A percentile compares a stretch with the other conserved stretches of the same genome.
phyloP scores from a whole-genome alignment of 306 rosid species.

The Pachyrhizus erosus region DNA sequence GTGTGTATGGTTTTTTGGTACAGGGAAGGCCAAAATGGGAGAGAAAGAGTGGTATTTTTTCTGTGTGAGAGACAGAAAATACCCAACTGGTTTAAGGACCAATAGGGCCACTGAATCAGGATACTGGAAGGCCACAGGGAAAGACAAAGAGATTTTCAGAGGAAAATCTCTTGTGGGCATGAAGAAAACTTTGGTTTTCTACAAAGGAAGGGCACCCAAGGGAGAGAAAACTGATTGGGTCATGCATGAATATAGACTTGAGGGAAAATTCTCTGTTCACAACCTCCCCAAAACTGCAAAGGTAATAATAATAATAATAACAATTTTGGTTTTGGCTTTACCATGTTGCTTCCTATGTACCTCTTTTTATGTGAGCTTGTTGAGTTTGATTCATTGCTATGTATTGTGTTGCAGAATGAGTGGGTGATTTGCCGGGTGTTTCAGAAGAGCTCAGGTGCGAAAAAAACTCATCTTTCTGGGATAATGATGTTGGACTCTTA shows the following conservation, averaged over 20 bases:
- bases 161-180: slow-evolving; percentile 84
- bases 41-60: slow-evolving; percentile 59
- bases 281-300: slow-evolving; percentile 90
- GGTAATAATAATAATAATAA: slow-evolving; percentile 42
- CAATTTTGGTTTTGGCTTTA: not conserved
- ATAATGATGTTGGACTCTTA: slow-evolving; percentile 45
- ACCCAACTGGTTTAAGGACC: slow-evolving; percentile 94
- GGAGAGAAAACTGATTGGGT: slow-evolving; percentile 92
- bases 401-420: slow-evolving; percentile 64
- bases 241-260: slow-evolving; percentile 90
- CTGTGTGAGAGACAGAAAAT: slow-evolving; percentile 62
- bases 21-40: slow-evolving; percentile 58
- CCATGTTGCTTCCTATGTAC: no score
- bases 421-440: slow-evolving; percentile 93
- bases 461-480: slow-evolving; percentile 63
- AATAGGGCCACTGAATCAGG: slow-evolving; percentile 93
- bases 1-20: not conserved
- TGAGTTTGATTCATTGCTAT: not conserved
- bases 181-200: slow-evolving; percentile 95
- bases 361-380: not conserved
- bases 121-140: slow-evolving; percentile 97
- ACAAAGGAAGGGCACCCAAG: slow-evolving; percentile 93
- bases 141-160: slow-evolving; percentile 86
- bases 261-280: slow-evolving; percentile 69
- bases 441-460: slow-evolving; percentile 67